Base-by-base conservation (phyloP, 768 basidiomycete genomes). In the Dentipellis fragilis region DNA sequence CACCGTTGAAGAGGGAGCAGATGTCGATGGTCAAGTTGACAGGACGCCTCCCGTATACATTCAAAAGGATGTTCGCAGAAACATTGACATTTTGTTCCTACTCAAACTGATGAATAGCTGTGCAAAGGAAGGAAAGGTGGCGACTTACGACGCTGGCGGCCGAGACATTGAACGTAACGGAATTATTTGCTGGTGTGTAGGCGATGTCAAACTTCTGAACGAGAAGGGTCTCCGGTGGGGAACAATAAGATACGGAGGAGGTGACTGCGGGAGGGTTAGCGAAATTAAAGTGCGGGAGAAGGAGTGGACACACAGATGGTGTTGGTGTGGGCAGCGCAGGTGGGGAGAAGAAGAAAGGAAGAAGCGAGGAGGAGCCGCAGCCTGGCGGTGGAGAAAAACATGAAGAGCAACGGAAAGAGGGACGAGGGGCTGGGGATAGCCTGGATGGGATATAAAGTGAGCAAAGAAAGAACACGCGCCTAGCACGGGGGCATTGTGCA, bases 1-100 rank as follows among this genome's bases (percentile, higher is more conserved):
- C 84, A 16, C 93, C 92, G 54, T 73, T 69, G 35, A 95, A 77
- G 49, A 90, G 76, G 49, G 72, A 71, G 75, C 95, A 98, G 35
- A 97, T 79, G 71, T 95, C 80, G 59, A 96, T 70, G n/a, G 91
- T 90, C 58, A 85, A 65, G 67, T 96, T 96, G 61, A 94, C 64
- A 16, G 87, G 81, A 34, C 82, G 77, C 68, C 85, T 82, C 53
- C 93, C 93, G 62, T 97, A 97, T n/a, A 87, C 87, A 57, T 89
- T 87, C 65, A 93, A 71, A 63, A 89, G 75, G 52, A 96, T 71
- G 64, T 87, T 87, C 36, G 90, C 93, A 3, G 82, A 77, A 54
- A 95, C 89, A 64, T 81, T 91, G 62, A 93, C 76, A 65, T 88
- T 81, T 48, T 81, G 66, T 74, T 84, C 76, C 88, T 89, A 61